These are phyloP conservation scores for Chlamydomonas sp. DNA, from an alignment of 139 green algal genomes.

Conservation along the genomic window DNA sequence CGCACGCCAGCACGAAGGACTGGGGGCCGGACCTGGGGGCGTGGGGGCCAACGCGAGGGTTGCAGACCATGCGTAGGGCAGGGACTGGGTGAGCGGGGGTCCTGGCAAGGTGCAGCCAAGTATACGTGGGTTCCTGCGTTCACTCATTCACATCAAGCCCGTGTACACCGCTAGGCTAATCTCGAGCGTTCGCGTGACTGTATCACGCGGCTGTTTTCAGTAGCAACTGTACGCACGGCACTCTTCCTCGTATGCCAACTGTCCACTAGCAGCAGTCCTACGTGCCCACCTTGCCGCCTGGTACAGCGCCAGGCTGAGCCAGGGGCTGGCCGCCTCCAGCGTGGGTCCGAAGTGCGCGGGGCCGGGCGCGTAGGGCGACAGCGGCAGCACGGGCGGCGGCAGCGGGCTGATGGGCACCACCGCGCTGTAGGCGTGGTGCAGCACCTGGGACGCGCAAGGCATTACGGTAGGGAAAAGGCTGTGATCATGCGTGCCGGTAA, in stretches of 20 bases:
- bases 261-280: not conserved
- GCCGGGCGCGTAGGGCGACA: conserved; percentile 42
- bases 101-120: too few species aligned
- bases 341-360: conserved; percentile 76
- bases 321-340: conserved; percentile 69
- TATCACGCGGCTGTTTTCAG: not conserved
- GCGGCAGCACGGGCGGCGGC: conserved; percentile 73
- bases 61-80: not conserved
- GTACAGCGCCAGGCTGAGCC: conserved; percentile 84
- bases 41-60: not conserved
- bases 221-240: not conserved
- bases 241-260: too few species aligned
- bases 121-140: too few species aligned
- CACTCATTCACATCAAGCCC: too few species aligned
- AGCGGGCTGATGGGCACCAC: conserved; percentile 81
- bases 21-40: conserved; percentile 59
- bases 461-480: too few species aligned
- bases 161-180: too few species aligned
- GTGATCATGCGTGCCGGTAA: too few species aligned
- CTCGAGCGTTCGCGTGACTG: too few species aligned
- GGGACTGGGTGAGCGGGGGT: not conserved
- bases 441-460: conserved; percentile 51
- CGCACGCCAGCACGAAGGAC: conserved; percentile 71
- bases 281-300: conserved; percentile 7
- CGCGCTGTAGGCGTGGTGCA: conserved; percentile 77